Base-by-base conservation (phyloP, 2,329 filamentous ascomycete genomes). In the Cladosporium oxysporum region DNA sequence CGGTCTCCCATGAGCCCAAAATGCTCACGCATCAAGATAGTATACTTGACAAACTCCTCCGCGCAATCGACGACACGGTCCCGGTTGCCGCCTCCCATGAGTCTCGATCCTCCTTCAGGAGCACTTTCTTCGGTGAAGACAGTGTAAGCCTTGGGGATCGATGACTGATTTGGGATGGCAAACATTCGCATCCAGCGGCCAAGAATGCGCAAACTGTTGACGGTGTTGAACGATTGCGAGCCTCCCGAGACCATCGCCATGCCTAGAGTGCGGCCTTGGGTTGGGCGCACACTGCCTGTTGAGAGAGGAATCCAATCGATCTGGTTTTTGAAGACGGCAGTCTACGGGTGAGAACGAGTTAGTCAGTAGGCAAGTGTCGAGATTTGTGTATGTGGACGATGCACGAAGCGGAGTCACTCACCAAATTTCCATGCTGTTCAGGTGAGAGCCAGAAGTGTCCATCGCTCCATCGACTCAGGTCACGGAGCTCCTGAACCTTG, bases 11-110 rank as follows among this genome's bases (percentile, higher is more conserved):
- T 89, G 2, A 89, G 74, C 29, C 82, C 82, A 68, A 88, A 83
- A 69, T 88, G 84, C 28, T 84, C 83, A 62, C 86, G 77, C 86
- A 90, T 89, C 1, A 90, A 68, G 31, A 90, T 82, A 0, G 86
- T 90, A 71, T 88, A 89, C 74, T 90, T 90, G 4, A 90, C 87
- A 75, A 90, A 84, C 74, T 90, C 88, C 77, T 90, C 88, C 84
- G 89, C 89, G 68, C 76, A 76, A n/a, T 74, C 73, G 0, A 74
- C 71, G 2, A 61, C 74, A 49, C 73, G 41, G 47, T 74, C 73
- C 1, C 73, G 68, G 29, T 74, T 74, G 12, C 71, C 69, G 3
- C 66, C 69, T 2, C 67, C 64, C 69, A 70, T 69, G 14, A 74
- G 55, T n/a, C 73, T 64, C 57, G 69, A 72, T 7, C 72, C 73